phyloP scores from a whole-genome alignment of 2,329 filamentous ascomycete species.

The Fulvia fulva region DNA sequence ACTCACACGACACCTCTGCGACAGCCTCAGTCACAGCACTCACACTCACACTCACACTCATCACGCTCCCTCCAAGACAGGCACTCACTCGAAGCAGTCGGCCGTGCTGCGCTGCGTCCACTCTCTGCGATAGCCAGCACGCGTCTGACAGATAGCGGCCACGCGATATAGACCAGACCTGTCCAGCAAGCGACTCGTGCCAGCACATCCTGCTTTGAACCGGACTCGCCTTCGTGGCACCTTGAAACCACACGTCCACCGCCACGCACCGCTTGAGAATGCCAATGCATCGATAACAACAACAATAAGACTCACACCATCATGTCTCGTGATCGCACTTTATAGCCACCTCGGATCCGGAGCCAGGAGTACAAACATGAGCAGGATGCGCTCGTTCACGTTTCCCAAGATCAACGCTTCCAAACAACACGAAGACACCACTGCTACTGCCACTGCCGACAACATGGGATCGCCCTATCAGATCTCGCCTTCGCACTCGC shows the following conservation, averaged over 20 bases:
- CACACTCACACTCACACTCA: no score
- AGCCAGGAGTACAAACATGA: constrained; percentile 26
- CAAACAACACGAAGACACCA: constrained; percentile 17
- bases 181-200: constrained; percentile 18
- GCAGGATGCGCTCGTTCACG: constrained; percentile 27
- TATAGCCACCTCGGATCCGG: constrained; percentile 14
- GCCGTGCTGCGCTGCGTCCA: background rate
- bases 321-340: constrained; percentile 21
- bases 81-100: background rate
- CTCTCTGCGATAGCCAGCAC: background rate
- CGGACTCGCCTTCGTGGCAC: constrained; percentile 23
- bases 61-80: background rate
- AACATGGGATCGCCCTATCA: constrained; percentile 23
- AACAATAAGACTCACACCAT: constrained; percentile 10
- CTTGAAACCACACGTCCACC: constrained; percentile 15
- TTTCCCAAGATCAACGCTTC: constrained; percentile 24
- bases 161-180: constrained; percentile 6
- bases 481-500: constrained; percentile 30
- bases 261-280: constrained; percentile 21
- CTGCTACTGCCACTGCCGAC: no score
- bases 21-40: no score
- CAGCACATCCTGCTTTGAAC: constrained; percentile 21
- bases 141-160: constrained; percentile 11
- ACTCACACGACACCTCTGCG: background rate
- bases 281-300: constrained; percentile 25